Conservation (phyloP, 2,329 filamentous ascomycete species). For the Aspergillus spinulosporus region DNA sequence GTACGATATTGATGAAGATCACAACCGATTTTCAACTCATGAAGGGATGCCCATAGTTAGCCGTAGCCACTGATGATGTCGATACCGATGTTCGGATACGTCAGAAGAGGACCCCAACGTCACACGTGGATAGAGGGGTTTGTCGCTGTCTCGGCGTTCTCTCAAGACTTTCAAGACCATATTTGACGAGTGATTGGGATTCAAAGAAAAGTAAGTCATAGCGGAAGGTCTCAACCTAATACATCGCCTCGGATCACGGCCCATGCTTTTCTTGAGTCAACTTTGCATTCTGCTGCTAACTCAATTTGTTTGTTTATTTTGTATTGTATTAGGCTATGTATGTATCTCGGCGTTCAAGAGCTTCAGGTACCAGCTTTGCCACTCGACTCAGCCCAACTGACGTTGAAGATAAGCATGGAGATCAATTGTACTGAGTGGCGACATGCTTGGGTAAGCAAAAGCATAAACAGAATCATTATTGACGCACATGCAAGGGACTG, state of each 20-base stretch:
- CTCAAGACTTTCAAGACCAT: neutral
- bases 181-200: neutral
- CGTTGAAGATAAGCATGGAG: slow-evolving; percentile 1
- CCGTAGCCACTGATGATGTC: neutral
- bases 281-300: neutral
- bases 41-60: slow-evolving; percentile 7
- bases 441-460: slow-evolving; percentile 8
- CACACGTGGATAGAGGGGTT: slow-evolving; percentile 21
- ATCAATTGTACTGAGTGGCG: slow-evolving; percentile 8
- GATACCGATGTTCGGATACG: slow-evolving; percentile 16
- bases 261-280: too few relatives aligned
- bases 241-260: too few relatives aligned
- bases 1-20: neutral
- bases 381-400: neutral
- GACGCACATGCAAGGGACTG: slow-evolving; percentile 24
- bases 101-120: slow-evolving; percentile 9
- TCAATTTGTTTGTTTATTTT: slow-evolving; percentile 10
- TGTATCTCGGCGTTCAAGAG: neutral
- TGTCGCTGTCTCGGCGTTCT: neutral
- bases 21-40: neutral
- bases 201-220: neutral
- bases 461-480: slow-evolving; percentile 14
- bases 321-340: slow-evolving; percentile 16
- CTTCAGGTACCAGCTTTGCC: slow-evolving; percentile 7
- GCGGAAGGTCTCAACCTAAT: slow-evolving; percentile 1